A percentile compares a stretch with the other conserved stretches of the same genome.
phyloP scores from a whole-genome alignment of 1,284 basidiomycete species.

The Ustilago tritici region DNA sequence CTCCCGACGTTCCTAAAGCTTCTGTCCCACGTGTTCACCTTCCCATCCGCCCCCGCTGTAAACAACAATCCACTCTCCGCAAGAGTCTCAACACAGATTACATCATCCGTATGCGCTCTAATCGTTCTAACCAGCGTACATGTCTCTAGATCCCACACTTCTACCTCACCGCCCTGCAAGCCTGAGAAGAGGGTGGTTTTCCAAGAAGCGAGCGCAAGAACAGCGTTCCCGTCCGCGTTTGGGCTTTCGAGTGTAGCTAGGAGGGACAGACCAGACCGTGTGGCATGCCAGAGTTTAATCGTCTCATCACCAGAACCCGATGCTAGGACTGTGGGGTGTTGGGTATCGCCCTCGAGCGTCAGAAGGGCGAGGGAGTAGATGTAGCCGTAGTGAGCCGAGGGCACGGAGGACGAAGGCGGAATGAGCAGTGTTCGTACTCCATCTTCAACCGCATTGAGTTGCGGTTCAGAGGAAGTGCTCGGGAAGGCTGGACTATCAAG shows the following conservation, averaged over 20 bases:
- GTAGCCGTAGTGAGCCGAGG: conserved; percentile 93
- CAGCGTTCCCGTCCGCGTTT: conserved; percentile 71
- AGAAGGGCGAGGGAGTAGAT: conserved; percentile 85
- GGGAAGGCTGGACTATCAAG: conserved; percentile 26
- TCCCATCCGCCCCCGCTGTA: conserved; percentile 58
- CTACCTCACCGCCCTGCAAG: conserved; percentile 91
- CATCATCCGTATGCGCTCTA: conserved; percentile 79
- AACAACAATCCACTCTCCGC: conserved; percentile 67
- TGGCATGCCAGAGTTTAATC: conserved; percentile 88
- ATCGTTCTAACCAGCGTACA: conserved; percentile 85
- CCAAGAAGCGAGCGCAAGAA: conserved; percentile 81
- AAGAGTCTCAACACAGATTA: conserved; percentile 44
- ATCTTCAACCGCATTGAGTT: neutral
- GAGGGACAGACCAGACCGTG: conserved; percentile 71
- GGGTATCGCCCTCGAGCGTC: conserved; percentile 63
- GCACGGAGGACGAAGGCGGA: conserved; percentile 38
- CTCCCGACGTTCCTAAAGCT: conserved; percentile 61
- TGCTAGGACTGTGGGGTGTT: conserved; percentile 43
- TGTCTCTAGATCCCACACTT: conserved; percentile 89
- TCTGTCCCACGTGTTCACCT: conserved; percentile 56
- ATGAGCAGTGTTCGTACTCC: conserved; percentile 43
- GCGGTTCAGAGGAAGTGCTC: neutral
- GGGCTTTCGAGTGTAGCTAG: conserved; percentile 74
- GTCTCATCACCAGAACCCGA: conserved; percentile 80
- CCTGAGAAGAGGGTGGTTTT: conserved; percentile 88